Base-by-base conservation (phyloP, 2,329 filamentous ascomycete genomes). In the Coccinonectria pachysandricola region DNA sequence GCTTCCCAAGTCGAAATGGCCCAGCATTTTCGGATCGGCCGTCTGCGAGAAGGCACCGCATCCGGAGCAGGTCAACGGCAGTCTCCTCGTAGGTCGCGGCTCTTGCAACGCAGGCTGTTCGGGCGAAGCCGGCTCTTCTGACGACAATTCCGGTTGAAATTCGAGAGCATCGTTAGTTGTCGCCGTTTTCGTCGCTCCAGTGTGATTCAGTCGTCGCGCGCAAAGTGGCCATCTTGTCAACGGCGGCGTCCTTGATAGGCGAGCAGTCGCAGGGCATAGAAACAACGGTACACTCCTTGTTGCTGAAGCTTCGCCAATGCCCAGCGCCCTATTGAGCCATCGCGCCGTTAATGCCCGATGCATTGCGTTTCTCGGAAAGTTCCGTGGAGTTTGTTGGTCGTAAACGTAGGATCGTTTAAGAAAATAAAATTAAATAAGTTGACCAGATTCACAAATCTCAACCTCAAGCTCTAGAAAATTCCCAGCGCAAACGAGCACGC, bases 41-140 rank as follows among this genome's bases (percentile, higher is more conserved):
- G 64, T 72, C 48, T 81, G 76, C 23, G 71, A 62, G 39, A 77
- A 62, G 9, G 75, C 75, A 22, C 76, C 76, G 45, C 76, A 81
- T 18, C 76, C 76, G 8, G 63, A 62, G 40, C 76, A 81, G 36
- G 68, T 70, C 8, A 61, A 42, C 0, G 76, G 75, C 2, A 79
- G 54, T 22, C 38, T 41, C 19, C 48, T 45, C 8, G n/a, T n/a
- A n/a, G n/a, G n/a, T n/a, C n/a, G n/a, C n/a, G n/a, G n/a, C n/a
- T n/a, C n/a, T n/a, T n/a, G n/a, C n/a, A n/a, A n/a, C n/a, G n/a
- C n/a, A n/a, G n/a, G n/a, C n/a, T n/a, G n/a, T n/a, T n/a, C n/a
- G n/a, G n/a, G n/a, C n/a, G n/a, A n/a, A n/a, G n/a, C n/a, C n/a
- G n/a, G n/a, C n/a, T n/a, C n/a, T n/a, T n/a, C n/a, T n/a, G n/a